Evolutionary conservation across 176 grass and related monocot species (phyloP).

Genomic region (Secale cereale): DNA sequence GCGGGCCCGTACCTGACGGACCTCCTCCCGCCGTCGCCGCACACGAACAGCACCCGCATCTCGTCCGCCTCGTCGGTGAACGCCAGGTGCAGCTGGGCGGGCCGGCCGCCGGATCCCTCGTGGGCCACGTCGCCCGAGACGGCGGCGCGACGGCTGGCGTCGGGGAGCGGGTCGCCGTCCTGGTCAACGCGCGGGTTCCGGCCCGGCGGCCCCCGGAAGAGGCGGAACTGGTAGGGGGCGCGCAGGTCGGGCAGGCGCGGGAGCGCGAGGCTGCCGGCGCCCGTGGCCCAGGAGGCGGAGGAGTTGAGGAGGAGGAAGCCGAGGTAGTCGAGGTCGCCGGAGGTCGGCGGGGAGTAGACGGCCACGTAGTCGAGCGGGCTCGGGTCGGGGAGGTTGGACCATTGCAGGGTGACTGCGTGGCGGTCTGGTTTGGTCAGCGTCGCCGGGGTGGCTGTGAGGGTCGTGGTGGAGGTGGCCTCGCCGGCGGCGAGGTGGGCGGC

Average conservation of each 20-base stretch:
- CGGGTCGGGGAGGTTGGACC: conserved; percentile 55
- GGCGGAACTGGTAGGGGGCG: conserved; percentile 71
- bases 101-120: conserved; percentile 18
- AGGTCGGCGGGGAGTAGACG: conserved; percentile 83
- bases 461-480: conserved; percentile 18
- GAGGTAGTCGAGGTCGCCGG: conserved; percentile 62
- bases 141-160: conserved; percentile 52
- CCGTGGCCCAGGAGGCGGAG: conserved; percentile 49
- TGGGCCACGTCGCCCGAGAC: conserved; percentile 44
- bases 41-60: conserved; percentile 85
- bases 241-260: conserved; percentile 64
- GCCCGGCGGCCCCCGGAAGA: conserved; percentile 64
- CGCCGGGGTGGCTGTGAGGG: conserved; percentile 53
- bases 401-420: conserved; percentile 41
- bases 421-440: conserved; percentile 40
- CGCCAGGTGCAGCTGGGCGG: conserved; percentile 81
- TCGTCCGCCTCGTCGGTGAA: conserved; percentile 69
- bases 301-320: conserved; percentile 88
- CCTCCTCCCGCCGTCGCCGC: conserved; percentile 50
- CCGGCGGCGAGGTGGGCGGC: neutral
- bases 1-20: conserved; percentile 59
- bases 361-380: conserved; percentile 71
- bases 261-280: conserved; percentile 51
- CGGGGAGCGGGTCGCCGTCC: conserved; percentile 60
- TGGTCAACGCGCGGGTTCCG: conserved; percentile 60